A percentile compares a stretch with the other conserved stretches of the same genome.
These are phyloP conservation scores for Trichosanthes cucumerina DNA, from an alignment of 306 rosid genomes.

Conservation along the genomic window DNA sequence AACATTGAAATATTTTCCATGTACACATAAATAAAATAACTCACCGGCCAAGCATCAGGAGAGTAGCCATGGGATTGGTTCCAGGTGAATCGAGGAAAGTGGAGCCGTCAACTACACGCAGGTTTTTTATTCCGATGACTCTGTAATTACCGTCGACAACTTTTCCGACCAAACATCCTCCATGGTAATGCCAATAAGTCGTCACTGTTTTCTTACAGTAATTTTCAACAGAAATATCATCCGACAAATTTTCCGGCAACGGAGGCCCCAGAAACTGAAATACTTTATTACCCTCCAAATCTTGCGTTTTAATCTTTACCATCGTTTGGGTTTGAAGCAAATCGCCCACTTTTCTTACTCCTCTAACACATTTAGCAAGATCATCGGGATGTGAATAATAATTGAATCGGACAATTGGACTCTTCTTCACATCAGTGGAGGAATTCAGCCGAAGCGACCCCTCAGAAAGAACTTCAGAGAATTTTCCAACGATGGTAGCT, in stretches of 20 bases:
- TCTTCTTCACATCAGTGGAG: background rate
- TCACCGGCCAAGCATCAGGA: conserved; percentile 9
- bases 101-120: background rate
- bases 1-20: background rate
- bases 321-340: background rate
- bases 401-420: background rate
- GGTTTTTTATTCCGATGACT: background rate
- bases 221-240: background rate
- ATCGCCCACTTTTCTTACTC: background rate
- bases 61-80: conserved; percentile 7
- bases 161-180: conserved; percentile 13
- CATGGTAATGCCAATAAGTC: conserved; percentile 9
- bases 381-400: background rate
- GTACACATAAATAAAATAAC: background rate
- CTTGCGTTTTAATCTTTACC: background rate
- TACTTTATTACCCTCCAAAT: background rate
- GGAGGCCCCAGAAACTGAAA: background rate
- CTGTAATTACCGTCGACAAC: background rate
- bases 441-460: background rate
- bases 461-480: background rate
- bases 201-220: background rate
- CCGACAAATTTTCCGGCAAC: background rate
- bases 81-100: background rate
- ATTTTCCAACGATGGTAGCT: background rate
- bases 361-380: background rate